phyloP scores from a whole-genome alignment of 179 eudicot genomes.

The Vitellaria paradoxa region DNA sequence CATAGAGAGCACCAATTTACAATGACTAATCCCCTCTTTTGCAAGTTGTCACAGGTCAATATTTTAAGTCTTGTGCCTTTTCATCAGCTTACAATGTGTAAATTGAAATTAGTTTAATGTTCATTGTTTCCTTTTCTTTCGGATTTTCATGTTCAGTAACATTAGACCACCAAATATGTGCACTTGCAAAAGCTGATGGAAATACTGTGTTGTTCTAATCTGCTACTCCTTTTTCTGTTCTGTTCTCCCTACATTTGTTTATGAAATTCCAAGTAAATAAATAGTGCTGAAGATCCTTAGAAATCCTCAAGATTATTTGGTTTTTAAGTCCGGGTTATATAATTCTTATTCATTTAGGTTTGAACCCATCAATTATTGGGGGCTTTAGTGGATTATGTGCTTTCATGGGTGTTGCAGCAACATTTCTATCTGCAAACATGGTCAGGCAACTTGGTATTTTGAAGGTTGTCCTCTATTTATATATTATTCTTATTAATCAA shows the following conservation, averaged over 20 bases:
- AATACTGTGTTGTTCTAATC: neutral
- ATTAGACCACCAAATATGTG: neutral
- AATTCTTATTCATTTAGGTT: constrained; percentile 47
- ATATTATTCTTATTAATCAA: neutral
- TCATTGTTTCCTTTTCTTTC: neutral
- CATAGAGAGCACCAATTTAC: no score
- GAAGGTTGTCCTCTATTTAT: constrained; percentile 50
- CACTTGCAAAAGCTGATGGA: neutral
- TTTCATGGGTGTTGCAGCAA: constrained; percentile 94
- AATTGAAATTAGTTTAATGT: neutral
- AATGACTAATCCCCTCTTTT: no score
- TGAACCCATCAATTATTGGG: constrained; percentile 78
- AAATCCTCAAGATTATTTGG: constrained; percentile 3
- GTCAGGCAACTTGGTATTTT: constrained; percentile 76
- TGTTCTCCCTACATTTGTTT: neutral
- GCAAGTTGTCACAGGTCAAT: no score
- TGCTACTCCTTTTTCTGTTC: neutral
- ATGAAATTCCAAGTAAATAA: neutral
- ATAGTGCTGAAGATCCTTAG: neutral
- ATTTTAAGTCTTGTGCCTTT: no score
- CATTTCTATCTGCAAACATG: constrained; percentile 73
- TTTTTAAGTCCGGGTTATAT: neutral
- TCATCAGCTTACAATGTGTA: neutral
- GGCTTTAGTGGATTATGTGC: constrained; percentile 92
- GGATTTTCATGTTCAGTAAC: neutral